Evolutionary conservation across 192 early-diverging fungal species (phyloP).

Genomic region (Rhizophagus sp.): DNA sequence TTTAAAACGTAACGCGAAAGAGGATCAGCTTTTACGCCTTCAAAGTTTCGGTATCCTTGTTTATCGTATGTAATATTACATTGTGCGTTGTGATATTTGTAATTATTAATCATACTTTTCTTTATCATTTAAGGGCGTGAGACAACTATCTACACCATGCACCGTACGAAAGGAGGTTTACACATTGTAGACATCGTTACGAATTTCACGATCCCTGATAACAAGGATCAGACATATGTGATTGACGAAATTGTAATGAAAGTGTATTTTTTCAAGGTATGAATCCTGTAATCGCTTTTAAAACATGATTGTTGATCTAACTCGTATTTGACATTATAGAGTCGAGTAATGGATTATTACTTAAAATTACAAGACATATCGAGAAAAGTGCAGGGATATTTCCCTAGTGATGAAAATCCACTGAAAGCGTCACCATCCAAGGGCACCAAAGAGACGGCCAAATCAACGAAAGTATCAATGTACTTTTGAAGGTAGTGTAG

Average conservation of each 20-base stretch:
- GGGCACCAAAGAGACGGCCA: not conserved
- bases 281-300: not conserved
- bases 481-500: too few species aligned
- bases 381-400: not conserved
- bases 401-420: not conserved
- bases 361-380: slow-evolving; percentile 6
- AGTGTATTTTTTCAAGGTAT: slow-evolving; percentile 21
- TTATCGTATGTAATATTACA: slow-evolving; percentile 11
- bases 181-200: slow-evolving; percentile 9
- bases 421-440: too few species aligned
- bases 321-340: slow-evolving; percentile 19
- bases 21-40: slow-evolving; percentile 20
- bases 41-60: slow-evolving; percentile 28
- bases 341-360: slow-evolving; percentile 13
- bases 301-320: slow-evolving; percentile 16
- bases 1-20: slow-evolving; percentile 21
- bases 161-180: slow-evolving; percentile 14
- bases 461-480: too few species aligned
- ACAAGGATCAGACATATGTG: slow-evolving; percentile 16
- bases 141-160: slow-evolving; percentile 26
- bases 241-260: not conserved
- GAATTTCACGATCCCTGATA: slow-evolving; percentile 12
- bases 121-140: slow-evolving; percentile 27
- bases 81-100: slow-evolving; percentile 5
- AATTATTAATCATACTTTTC: slow-evolving; percentile 23